Base-by-base conservation (phyloP, 108 stramenopile genomes). In the Pseudonitzschia multiseries region DNA sequence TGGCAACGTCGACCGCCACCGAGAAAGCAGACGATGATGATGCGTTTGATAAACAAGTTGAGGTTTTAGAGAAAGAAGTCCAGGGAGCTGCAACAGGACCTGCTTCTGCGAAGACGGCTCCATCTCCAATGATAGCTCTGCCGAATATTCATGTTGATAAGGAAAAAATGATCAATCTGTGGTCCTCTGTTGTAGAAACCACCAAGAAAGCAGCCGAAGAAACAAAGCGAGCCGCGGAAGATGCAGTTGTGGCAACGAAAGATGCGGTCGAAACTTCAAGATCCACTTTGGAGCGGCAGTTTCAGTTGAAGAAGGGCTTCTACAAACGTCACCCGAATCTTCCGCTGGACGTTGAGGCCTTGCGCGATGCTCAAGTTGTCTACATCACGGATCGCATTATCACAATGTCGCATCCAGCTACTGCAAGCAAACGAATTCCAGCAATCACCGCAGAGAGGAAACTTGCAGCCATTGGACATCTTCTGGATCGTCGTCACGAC, bases 381-480 rank as follows among this genome's bases (percentile, higher is more conserved):
- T 93, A 95, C 70, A 76, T 95, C 50, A 96, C 95, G 18, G 90
- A 92, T 76, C 85, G 93, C 12, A 81, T 93, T 13, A 79, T 94
- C 5, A 86, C 87, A 18, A 82, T 93, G 75, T 73, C 87, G 57
- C 93, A 93, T 81, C 95, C 95, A 0, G 83, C 86, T 46, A 79
- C 84, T 79, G 80, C 78, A 32, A 84, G 83, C 14, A 76, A 78
- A 6, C 40, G 51, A 41, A 84, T 87, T 67, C 81, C 88, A 13
- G 74, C 81, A 28, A 89, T 91, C 20, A 84, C 90, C 13, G 86
- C 85, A 12, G 76, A 82, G 27, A 78, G 91, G 9, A 92, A 92
- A 68, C 59, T 94, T 44, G 90, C 89, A 13, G 91, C 93, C 15
- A 82, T 96, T 0, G 86, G 81, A 21, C 89, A 93, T 28, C 76